Conservation (phyloP, 2,329 filamentous ascomycete species). For the Colletotrichum horii region DNA sequence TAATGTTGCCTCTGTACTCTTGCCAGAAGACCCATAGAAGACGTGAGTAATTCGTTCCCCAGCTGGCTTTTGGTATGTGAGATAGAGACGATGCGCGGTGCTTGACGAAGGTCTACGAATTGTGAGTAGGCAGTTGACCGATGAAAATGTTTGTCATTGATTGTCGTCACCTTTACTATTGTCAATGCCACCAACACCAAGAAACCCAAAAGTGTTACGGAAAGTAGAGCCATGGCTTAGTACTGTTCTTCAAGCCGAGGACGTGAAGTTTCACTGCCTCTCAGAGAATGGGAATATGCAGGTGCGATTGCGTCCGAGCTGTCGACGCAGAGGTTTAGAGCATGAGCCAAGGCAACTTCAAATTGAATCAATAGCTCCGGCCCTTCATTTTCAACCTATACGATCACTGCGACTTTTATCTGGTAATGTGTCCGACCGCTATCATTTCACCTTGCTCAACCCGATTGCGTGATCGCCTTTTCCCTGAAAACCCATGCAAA, state of each 20-base stretch:
- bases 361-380: neutral
- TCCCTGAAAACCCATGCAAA: neutral
- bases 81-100: constrained; percentile 19
- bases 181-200: neutral
- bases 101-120: neutral
- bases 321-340: neutral
- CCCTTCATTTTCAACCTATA: neutral
- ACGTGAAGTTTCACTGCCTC: neutral
- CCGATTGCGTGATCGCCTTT: neutral
- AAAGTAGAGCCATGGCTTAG: neutral
- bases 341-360: neutral
- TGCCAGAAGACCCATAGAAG: constrained; percentile 26
- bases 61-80: constrained; percentile 24
- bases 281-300: neutral
- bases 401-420: neutral
- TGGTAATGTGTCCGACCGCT: neutral
- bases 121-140: neutral
- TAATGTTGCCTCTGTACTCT: constrained; percentile 26
- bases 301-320: neutral
- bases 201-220: neutral
- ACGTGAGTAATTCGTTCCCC: constrained; percentile 24
- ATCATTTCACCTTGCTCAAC: neutral
- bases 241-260: neutral
- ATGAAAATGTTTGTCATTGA: neutral
- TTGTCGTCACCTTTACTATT: neutral